Conservation (phyloP, 495 filamentous ascomycete species). For the Aspergillus cristatus region DNA sequence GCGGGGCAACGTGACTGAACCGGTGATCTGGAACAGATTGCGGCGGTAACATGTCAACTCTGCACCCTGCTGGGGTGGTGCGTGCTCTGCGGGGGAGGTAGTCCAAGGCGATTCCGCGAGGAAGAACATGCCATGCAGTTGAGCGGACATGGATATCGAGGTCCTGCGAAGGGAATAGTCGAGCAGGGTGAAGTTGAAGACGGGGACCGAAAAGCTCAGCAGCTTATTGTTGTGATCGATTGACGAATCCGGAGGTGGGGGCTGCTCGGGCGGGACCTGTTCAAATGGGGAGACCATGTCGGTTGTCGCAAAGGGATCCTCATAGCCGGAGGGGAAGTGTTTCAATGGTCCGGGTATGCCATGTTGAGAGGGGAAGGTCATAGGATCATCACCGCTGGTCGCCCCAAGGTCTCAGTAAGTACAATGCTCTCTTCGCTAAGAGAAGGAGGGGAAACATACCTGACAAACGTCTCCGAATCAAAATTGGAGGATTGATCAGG, state of each 20-base stretch:
- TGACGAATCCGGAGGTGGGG: constrained; percentile 25
- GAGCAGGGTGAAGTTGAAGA: constrained; percentile 58
- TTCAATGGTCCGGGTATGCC: constrained; percentile 26
- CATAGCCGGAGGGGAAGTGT: constrained; percentile 46
- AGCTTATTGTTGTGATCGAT: constrained; percentile 70
- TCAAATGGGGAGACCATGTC: constrained; percentile 45
- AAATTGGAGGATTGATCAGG: constrained; percentile 49
- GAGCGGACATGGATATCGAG: constrained; percentile 60
- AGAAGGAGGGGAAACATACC: constrained; percentile 27
- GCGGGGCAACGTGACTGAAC: constrained; percentile 67
- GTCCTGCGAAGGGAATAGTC: constrained; percentile 56
- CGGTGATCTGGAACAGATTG: constrained; percentile 84
- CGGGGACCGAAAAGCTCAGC: constrained; percentile 66
- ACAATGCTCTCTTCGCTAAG: neutral
- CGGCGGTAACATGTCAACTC: constrained; percentile 89
- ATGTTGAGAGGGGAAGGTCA: constrained; percentile 30
- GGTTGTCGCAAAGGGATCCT: constrained; percentile 56
- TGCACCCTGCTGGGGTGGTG: constrained; percentile 50
- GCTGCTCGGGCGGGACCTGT: constrained; percentile 27
- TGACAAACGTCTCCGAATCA: constrained; percentile 50
- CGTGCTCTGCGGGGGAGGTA: constrained; percentile 51
- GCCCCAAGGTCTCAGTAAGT: neutral
- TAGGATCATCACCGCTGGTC: constrained; percentile 27
- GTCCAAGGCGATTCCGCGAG: constrained; percentile 75
- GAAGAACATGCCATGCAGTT: constrained; percentile 93